Base-by-base conservation (phyloP, 1,284 basidiomycete genomes). In the Neonothopanus nambi region DNA sequence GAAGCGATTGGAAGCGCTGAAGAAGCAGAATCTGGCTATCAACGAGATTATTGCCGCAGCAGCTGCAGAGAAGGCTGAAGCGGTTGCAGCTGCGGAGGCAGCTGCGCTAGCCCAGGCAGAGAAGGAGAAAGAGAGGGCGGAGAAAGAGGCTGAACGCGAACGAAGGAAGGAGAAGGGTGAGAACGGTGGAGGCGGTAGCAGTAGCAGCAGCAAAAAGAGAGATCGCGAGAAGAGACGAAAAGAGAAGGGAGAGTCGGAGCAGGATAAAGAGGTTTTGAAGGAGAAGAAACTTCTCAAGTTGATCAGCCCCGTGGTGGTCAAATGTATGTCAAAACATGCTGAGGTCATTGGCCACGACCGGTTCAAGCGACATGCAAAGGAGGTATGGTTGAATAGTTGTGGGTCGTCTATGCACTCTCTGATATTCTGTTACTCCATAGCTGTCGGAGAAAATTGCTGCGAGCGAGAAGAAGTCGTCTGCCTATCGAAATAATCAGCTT, bases 311-410 rank as follows among this genome's bases (percentile, higher is more conserved):
- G 81, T 97, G 2, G 95, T 98, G 26, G 96, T 99, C 37, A 88
- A 86, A 66, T 85, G 79, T 56, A 93, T 98, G 91, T 91, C 88
- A 49, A 96, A 95, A 73, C 87, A 97, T 68, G 81, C 86, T 59
- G 80, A 88, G 53, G 74, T 85, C 54, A 81, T 98, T 71, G 88
- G 92, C 52, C 82, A 85, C 52, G 94, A 97, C 4, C 72, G 80
- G 49, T 98, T 99, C 79, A 99, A 99, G 79, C 89, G 88, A 65
- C 87, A 97, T 65, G 96, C 97, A 5, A 94, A 94, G 66, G 93
- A 98, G 81, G 95, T 94, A 60, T 59, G 80, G 15, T 6, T 37
- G n/a, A n/a, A n/a, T 51, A 43, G 37, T 52, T 40, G 44, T 47
- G 13, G 11, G 30, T 33, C 13, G 39, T 57, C 59, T 20, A 11